phyloP scores from a whole-genome alignment of 805 yeast genomes.

The Candida sithepensis region DNA sequence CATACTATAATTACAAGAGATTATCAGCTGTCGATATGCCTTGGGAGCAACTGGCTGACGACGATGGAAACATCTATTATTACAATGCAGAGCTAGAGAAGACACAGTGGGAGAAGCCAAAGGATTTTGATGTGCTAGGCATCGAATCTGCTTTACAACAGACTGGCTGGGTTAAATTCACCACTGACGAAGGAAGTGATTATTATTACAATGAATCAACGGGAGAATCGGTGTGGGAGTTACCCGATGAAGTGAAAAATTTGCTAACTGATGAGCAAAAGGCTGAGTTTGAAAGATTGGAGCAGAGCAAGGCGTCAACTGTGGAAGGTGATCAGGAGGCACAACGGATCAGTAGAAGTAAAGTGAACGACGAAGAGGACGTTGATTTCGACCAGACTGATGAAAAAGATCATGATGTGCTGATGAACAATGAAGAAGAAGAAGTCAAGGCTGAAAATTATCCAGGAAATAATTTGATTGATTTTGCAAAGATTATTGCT shows the following conservation, averaged over 20 bases:
- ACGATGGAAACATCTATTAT: conserved; percentile 68
- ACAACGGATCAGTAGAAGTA: not conserved
- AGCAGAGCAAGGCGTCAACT: not conserved
- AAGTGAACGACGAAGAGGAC: conserved; percentile 1
- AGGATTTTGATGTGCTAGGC: conserved; percentile 34
- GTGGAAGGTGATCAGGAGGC: not conserved
- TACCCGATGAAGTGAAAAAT: conserved; percentile 49
- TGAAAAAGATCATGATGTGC: not conserved
- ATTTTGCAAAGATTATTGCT: conserved; percentile 3
- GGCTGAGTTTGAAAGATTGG: conserved; percentile 1
- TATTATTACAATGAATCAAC: conserved; percentile 70
- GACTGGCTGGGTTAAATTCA: conserved; percentile 51
- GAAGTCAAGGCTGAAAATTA: not conserved
- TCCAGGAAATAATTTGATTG: conserved; percentile 12
- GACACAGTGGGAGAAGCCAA: conserved; percentile 83
- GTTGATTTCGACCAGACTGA: conserved; percentile 3
- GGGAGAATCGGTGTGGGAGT: conserved; percentile 73
- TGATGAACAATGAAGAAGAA: not conserved
- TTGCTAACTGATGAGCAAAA: conserved; percentile 4
- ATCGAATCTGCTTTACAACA: conserved; percentile 41
- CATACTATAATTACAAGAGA: not conserved
- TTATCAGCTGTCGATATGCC: conserved; percentile 13
- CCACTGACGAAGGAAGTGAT: conserved; percentile 52
- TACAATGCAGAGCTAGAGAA: conserved; percentile 61
- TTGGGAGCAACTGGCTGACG: conserved; percentile 68